These are phyloP conservation scores for Hansenula sp. DNA, from an alignment of 1,139 yeast genomes.

Conservation along the genomic window DNA sequence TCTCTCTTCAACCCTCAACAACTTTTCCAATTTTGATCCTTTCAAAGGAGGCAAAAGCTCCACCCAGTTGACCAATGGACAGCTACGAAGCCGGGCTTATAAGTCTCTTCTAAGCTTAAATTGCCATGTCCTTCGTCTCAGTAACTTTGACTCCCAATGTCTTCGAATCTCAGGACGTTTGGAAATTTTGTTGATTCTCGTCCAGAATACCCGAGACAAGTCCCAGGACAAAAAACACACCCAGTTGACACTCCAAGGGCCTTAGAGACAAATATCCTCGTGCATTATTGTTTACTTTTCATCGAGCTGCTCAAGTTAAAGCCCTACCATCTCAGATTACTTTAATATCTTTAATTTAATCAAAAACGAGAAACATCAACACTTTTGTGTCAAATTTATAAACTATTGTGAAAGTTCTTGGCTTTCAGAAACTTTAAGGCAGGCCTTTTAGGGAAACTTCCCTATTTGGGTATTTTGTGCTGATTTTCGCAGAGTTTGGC, in stretches of 20 bases:
- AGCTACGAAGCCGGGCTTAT: too few relatives aligned
- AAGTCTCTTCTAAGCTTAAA: too few relatives aligned
- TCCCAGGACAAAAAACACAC: not conserved
- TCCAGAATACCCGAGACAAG: too few relatives aligned
- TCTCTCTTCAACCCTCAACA: too few relatives aligned
- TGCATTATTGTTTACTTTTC: conserved; percentile 1
- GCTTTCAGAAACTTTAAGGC: not conserved
- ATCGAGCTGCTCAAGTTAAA: not conserved
- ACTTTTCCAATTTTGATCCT: too few relatives aligned
- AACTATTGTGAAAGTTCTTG: not conserved
- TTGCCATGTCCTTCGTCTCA: too few relatives aligned
- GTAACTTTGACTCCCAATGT: too few relatives aligned
- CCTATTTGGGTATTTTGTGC: not conserved
- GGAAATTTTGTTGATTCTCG: too few relatives aligned
- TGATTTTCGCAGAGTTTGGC: not conserved
- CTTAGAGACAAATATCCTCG: not conserved
- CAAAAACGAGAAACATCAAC: not conserved
- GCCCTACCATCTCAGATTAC: not conserved
- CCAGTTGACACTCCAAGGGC: not conserved
- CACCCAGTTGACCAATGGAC: too few relatives aligned
- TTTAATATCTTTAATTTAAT: not conserved
- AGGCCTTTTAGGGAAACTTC: not conserved
- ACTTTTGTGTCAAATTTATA: not conserved
- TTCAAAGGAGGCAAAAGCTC: too few relatives aligned
- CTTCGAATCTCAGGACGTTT: too few relatives aligned